These are phyloP conservation scores for Ceratocystis huliohia DNA, from an alignment of 2,329 filamentous ascomycete species.

Conservation along the genomic window DNA sequence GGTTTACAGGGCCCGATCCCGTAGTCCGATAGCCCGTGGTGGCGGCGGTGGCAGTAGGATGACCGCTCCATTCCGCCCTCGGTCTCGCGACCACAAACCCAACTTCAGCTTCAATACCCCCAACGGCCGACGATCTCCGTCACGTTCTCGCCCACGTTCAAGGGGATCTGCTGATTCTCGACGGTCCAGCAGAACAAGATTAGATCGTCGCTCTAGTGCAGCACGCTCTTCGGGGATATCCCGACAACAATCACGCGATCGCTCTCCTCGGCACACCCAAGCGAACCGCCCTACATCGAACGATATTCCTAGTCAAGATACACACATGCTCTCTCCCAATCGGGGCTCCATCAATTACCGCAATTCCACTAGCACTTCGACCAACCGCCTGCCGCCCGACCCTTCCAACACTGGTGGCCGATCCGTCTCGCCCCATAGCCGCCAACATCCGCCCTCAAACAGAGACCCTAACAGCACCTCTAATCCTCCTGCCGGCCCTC, in stretches of 20 bases:
- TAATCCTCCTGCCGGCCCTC: constrained; percentile 40
- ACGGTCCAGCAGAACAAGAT: constrained; percentile 35
- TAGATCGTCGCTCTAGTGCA: constrained; percentile 25
- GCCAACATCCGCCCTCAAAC: constrained; percentile 25
- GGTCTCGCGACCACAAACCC: constrained; percentile 8
- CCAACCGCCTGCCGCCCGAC: constrained; percentile 28
- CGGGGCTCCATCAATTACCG: constrained; percentile 26
- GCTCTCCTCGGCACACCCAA: constrained; percentile 27
- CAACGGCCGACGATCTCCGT: constrained; percentile 10
- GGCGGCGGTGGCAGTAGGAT: constrained; percentile 10
- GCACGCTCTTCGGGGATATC: neutral
- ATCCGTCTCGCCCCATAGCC: constrained; percentile 26
- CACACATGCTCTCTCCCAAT: constrained; percentile 9
- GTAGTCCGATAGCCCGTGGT: constrained; percentile 16
- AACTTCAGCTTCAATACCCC: constrained; percentile 7
- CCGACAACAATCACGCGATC: constrained; percentile 33
- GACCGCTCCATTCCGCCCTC: constrained; percentile 16
- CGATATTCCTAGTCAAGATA: constrained; percentile 4
- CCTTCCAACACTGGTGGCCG: constrained; percentile 25
- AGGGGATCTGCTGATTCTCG: constrained; percentile 43
- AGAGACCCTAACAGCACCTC: constrained; percentile 31
- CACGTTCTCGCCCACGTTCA: constrained; percentile 30
- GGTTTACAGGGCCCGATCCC: constrained; percentile 12
- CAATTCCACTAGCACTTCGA: constrained; percentile 27
- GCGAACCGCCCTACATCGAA: constrained; percentile 10